phyloP scores from a whole-genome alignment of 805 yeast species.

The Yamadazyma endophytica region DNA sequence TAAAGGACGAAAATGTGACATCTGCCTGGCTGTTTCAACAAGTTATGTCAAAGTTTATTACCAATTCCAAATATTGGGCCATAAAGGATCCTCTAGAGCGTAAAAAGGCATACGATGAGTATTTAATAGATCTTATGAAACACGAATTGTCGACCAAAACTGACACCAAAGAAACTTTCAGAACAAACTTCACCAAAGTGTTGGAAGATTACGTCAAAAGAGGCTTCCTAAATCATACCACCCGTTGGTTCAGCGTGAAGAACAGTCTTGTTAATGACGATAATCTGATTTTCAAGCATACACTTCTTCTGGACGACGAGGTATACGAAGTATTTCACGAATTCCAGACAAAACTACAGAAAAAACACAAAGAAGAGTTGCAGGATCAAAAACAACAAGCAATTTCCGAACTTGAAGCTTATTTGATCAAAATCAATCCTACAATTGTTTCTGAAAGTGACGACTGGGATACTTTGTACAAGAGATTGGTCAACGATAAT shows the following conservation, averaged over 20 bases:
- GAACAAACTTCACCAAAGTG: conserved; percentile 47
- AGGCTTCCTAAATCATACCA: conserved; percentile 45
- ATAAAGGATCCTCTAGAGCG: conserved; percentile 58
- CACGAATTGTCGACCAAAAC: conserved; percentile 52
- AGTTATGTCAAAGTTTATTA: conserved; percentile 55
- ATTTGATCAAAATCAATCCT: conserved; percentile 38
- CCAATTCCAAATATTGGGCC: conserved; percentile 65
- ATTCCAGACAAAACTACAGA: conserved; percentile 40
- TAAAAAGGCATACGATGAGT: conserved; percentile 61
- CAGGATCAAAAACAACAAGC: conserved; percentile 43
- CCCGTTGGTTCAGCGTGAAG: conserved; percentile 63
- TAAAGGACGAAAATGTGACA: conserved; percentile 56
- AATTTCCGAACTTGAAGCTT: conserved; percentile 46
- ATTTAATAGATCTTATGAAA: conserved; percentile 38
- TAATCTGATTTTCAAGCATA: conserved; percentile 60
- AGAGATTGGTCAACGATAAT: conserved; percentile 37
- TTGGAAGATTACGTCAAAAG: conserved; percentile 29
- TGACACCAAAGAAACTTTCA: conserved; percentile 51
- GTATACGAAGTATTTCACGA: conserved; percentile 52
- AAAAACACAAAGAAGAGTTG: conserved; percentile 19
- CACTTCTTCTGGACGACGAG: conserved; percentile 55
- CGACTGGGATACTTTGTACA: conserved; percentile 37
- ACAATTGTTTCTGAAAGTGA: conserved; percentile 19
- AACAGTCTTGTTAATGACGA: conserved; percentile 49
- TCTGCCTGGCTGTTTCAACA: conserved; percentile 71